These are phyloP conservation scores for Cytospora piceae DNA, from an alignment of 2,329 filamentous ascomycete genomes.

Conservation along the genomic window DNA sequence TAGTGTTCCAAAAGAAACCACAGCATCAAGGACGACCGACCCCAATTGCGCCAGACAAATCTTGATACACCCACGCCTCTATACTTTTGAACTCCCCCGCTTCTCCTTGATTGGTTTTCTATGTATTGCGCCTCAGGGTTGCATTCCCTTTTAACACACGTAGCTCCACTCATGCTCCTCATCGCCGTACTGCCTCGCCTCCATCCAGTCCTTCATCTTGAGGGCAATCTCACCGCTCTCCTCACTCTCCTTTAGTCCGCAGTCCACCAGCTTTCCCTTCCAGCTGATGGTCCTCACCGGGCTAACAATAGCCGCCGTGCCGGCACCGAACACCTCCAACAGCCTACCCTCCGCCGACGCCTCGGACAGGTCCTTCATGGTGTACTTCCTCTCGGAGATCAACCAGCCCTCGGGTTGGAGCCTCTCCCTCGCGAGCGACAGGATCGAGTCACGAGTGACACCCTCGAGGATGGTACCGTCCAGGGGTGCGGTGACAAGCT, in stretches of 20 bases:
- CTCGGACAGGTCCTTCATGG: slow-evolving; percentile 82
- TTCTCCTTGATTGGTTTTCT: not conserved
- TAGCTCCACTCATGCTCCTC: slow-evolving; percentile 92
- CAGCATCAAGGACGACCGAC: not conserved
- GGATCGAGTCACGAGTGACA: slow-evolving; percentile 88
- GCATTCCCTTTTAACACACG: slow-evolving; percentile 40
- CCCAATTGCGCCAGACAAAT: not conserved
- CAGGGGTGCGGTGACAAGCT: slow-evolving; percentile 91
- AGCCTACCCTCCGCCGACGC: slow-evolving; percentile 83
- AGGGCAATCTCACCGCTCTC: slow-evolving; percentile 87
- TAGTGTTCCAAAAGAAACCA: not conserved
- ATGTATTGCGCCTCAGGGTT: not conserved
- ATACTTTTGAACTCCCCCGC: not conserved
- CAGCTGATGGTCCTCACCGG: slow-evolving; percentile 89
- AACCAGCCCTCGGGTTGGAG: slow-evolving; percentile 86
- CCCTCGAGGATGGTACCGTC: slow-evolving; percentile 97
- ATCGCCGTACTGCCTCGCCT: slow-evolving; percentile 92
- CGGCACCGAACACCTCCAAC: slow-evolving; percentile 90
- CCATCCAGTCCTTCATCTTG: slow-evolving; percentile 96
- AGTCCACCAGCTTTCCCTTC: slow-evolving; percentile 79
- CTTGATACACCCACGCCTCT: not conserved
- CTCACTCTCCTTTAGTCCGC: slow-evolving; percentile 77
- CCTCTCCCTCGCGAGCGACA: slow-evolving; percentile 82
- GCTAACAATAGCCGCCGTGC: slow-evolving; percentile 92
- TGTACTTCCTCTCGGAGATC: slow-evolving; percentile 86